Evolutionary conservation across 179 eudicot genomes (phyloP).

Genomic region (Spinacia oleracea): DNA sequence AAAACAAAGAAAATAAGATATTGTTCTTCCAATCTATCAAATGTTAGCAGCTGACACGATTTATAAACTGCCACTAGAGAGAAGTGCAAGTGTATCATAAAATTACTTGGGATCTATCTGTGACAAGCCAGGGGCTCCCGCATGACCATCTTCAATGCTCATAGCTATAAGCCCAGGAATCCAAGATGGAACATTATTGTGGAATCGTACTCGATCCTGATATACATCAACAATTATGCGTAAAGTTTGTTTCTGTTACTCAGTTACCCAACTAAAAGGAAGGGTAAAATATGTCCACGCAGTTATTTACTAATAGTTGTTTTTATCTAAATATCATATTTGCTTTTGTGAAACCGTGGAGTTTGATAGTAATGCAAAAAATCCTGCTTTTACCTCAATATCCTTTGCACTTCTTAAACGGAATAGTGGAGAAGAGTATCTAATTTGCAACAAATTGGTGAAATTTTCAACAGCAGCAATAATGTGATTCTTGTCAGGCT

Average conservation of each 20-base stretch:
- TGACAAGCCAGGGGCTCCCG: slow-evolving; percentile 58
- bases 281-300: not conserved
- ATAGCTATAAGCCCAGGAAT: slow-evolving; percentile 83
- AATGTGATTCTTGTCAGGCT: slow-evolving; percentile 78
- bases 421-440: slow-evolving; percentile 96
- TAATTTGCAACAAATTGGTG: slow-evolving; percentile 55
- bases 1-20: not conserved
- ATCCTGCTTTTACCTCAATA: slow-evolving; percentile 62
- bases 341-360: not conserved
- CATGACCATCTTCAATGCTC: slow-evolving; percentile 93
- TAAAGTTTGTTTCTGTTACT: not conserved
- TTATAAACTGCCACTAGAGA: not conserved
- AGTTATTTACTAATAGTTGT: not conserved
- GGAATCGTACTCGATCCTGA: slow-evolving; percentile 83
- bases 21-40: not conserved
- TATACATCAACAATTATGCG: slow-evolving; percentile 16
- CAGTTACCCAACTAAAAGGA: not conserved
- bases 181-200: slow-evolving; percentile 76
- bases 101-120: slow-evolving; percentile 77
- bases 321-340: not conserved
- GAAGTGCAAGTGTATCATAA: slow-evolving; percentile 1
- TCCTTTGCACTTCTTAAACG: slow-evolving; percentile 71
- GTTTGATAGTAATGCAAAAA: not conserved
- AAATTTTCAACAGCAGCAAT: slow-evolving; percentile 76
- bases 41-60: not conserved